Evolutionary conservation across 371 early-diverging fungal species (phyloP).

Genomic region (Actinomortierella wolfii): DNA sequence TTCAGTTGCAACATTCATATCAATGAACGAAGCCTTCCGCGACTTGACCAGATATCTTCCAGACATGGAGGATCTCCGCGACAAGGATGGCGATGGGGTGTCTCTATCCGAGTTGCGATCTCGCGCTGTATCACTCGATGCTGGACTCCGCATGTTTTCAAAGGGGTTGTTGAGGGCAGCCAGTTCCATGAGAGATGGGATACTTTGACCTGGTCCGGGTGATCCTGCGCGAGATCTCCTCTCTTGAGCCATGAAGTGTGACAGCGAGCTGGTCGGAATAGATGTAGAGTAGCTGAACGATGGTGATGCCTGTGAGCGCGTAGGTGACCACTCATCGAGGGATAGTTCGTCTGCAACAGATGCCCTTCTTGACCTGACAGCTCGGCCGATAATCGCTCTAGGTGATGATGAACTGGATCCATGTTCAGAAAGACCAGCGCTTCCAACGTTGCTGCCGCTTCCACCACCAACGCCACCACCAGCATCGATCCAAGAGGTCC

Average conservation of each 20-base stretch:
- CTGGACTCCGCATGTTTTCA: constrained; percentile 33
- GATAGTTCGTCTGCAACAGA: constrained; percentile 42
- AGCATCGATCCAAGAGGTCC: constrained; percentile 45
- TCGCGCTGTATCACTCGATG: constrained; percentile 26
- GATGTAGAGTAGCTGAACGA: constrained; percentile 47
- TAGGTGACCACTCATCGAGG: constrained; percentile 38
- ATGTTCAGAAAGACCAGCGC: constrained; percentile 22
- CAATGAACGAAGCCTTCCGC: constrained; percentile 41
- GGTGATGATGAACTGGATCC: constrained; percentile 43
- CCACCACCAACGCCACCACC: constrained; percentile 4
- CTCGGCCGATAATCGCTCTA: constrained; percentile 25
- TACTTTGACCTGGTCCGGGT: constrained; percentile 34
- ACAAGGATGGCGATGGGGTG: constrained; percentile 41
- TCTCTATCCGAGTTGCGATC: constrained; percentile 42
- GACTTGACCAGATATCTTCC: constrained; percentile 41
- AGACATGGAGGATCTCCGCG: constrained; percentile 37
- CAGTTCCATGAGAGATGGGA: constrained; percentile 40
- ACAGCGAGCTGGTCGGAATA: constrained; percentile 42
- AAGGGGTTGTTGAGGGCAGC: constrained; percentile 23
- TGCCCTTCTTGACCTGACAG: constrained; percentile 32
- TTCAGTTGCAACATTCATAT: constrained; percentile 37
- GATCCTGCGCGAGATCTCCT: constrained; percentile 31
- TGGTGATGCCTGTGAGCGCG: constrained; percentile 28
- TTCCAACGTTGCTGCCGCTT: too few relatives aligned
- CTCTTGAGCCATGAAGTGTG: constrained; percentile 39